phyloP scores from a whole-genome alignment of 352 stramenopile species.

The Achlya hypogyna region DNA sequence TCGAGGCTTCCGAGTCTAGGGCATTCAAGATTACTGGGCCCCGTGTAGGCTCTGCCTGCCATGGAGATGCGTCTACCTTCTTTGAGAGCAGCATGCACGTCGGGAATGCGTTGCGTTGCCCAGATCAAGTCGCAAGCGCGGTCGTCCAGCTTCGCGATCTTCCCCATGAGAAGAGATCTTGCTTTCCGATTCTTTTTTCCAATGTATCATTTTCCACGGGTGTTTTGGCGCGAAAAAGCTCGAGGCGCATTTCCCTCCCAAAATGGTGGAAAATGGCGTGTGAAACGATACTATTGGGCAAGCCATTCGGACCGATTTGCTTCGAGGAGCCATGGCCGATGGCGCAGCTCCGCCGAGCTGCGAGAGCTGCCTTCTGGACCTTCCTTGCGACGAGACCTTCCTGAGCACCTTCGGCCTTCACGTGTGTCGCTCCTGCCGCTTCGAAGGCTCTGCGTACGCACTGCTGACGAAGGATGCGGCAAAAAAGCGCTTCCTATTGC shows the following conservation, averaged over 20 bases:
- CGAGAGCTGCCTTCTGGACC: conserved; percentile 9
- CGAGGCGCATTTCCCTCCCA: not conserved
- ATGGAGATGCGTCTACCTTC: conserved; percentile 38
- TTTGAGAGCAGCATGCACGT: conserved; percentile 45
- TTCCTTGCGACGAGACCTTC: conserved; percentile 4
- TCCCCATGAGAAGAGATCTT: not conserved
- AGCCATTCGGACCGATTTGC: not conserved
- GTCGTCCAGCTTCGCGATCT: conserved; percentile 19
- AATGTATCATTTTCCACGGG: not conserved
- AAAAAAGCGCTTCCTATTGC: conserved; percentile 10
- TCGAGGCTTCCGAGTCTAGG: conserved; percentile 46
- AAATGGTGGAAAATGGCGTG: too few relatives aligned
- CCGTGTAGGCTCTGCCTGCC: not conserved
- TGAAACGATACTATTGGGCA: not conserved
- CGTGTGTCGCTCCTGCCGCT: conserved; percentile 12
- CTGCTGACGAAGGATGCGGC: conserved; percentile 10
- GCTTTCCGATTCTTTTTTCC: not conserved
- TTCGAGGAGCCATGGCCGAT: not conserved
- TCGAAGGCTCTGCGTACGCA: not conserved
- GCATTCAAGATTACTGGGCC: conserved; percentile 59
- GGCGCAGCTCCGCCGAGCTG: not conserved
- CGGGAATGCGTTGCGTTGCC: conserved; percentile 50
- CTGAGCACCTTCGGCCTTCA: conserved; percentile 1
- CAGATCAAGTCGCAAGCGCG: conserved; percentile 36
- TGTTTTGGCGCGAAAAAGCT: not conserved